Evolutionary conservation across 441 rosid genomes (phyloP), one percentile per base, ranked within the genome.

Genomic region (Eruca vesicaria): DNA sequence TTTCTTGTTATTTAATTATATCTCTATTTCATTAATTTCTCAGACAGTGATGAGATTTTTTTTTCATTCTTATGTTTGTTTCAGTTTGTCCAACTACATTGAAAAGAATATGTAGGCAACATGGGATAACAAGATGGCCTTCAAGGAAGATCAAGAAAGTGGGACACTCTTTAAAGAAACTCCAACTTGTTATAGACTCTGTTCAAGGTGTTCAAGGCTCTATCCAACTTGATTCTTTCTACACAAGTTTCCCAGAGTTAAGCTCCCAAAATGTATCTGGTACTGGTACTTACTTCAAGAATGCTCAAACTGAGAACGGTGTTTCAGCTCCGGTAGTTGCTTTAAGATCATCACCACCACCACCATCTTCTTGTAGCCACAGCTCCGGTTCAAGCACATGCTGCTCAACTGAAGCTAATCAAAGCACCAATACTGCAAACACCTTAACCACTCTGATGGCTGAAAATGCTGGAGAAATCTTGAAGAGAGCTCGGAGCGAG

Each of bases 81-180:
- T 78, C 89, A 93, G 98, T 91, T 67, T 93, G 97, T 75, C 98
- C 97, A 12, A 93, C 97, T 26, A 93, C 97, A 7, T 78, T 93
- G 82, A 91, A 93, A 81, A 83, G 97, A 83, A 91, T 93, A 81
- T 93, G 97, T 85, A 89, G 98, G 62, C 91, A 87, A 78, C 96
- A 91, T 18, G 98, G 98, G 19, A 93, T 93, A 71, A 84, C 85
- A 48, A 81, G 97, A 41, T 93, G 98, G 98, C 98, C 98, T 21
- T 91, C 97, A n/a, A 80, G 97, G 66, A 91, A 93, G 84, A 87
- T 93, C 81, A 91, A 93, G 86, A 91, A 93, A 80, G 96, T 93
- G 16, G 94, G 94, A 6, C 94, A 90, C 79, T 86, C 98, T 5
- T 77, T 91, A 70, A 89, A 75, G 86, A 93, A 93, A 80, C 96